Evolutionary conservation across 2,329 filamentous ascomycete species (phyloP), one percentile per base, ranked within the genome.

Genomic region (Fusarium verrucosum): DNA sequence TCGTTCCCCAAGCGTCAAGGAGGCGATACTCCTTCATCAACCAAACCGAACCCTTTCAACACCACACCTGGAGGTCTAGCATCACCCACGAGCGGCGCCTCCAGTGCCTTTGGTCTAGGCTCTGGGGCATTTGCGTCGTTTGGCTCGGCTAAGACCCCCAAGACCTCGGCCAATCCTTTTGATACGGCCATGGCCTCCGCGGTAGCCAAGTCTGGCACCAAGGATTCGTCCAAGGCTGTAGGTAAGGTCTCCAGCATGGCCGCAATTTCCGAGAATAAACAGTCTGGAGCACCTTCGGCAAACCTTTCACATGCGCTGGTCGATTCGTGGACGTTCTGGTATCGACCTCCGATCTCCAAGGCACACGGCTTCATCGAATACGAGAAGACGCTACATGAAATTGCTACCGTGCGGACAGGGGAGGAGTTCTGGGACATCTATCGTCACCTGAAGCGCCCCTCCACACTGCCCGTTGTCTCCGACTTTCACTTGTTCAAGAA

Each of bases 401-500:
- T 98, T 74, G 94, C 92, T 70, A 86, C 86, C 53, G 92, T 96
- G 73, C 85, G 85, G 59, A 92, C 92, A 7, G 92, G 87, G 45
- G 93, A 98, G 79, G 91, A 95, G 58, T 98, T 99, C 76, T 97
- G 93, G 87, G 84, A 87, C 43, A 88, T 97, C 33, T 98, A 97
- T 75, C 83, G 86, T 51, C 93, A 98, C 77, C 84, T 99, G 43
- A 96, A 96, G 80, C 88, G 91, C 25, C 95, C 96, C 4, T 98
- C 94, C 32, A 82, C 85, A 30, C 83, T 99, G 56, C 94, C 94
- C 8, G 89, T 94, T 6, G 94, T 98, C 26, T 97, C 94, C 22
- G 95, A 99, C 79, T 99, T 97, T 75, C 95, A 99, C 76, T 89
- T 99, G 59, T 99, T 99, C 83, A 96, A 95, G 79, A 93, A 95